Evolutionary conservation across 352 stramenopile species (phyloP), one percentile per base, ranked within the genome.

Genomic region (Globisporangium polare): DNA sequence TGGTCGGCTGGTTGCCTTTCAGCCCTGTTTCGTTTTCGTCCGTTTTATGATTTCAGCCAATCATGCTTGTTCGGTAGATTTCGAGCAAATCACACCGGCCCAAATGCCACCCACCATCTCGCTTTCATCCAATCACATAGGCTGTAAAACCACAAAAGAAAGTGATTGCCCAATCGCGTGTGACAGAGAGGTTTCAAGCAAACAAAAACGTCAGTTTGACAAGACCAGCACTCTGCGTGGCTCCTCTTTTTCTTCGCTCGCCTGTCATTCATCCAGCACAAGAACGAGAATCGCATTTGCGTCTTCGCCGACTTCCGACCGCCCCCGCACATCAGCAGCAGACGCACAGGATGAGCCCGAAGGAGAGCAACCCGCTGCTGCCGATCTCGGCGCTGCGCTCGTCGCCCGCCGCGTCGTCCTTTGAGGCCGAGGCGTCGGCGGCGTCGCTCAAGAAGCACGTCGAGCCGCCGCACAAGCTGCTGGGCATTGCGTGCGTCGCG

Each of bases 401-500:
- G 50, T 55, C 50, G 18, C n/a, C 49, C 6, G 1, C 49, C 13
- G 3, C 27, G 18, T n/a, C 46, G 24, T 10, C 24, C 13, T 53
- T 33, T 7, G 46, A 33, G 10, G 1, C 33, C 27, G n/a, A 26
- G 2, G 9, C 15, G 22, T 37, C 47, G 15, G 26, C 13, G 39
- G 13, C 50, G 50, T 42, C 50, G 10, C 50, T 55, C 9, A 55
- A 55, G 33, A n/a, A 29, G 27, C 18, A 27, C 27, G 27, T 18
- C 18, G 50, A 55, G 29, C 50, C 50, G 33, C 79, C 77, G 22
- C 82, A 89, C 66, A 69, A 69, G 41, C 64, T 91, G 6, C 56
- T 86, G 12, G 84, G 82, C 43, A 81, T 94, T 31, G 68, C 73
- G 53, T 89, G 73, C 60, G 81, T 93, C 26, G 82, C 84, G 18